Base-by-base conservation (phyloP, 73 alveolate genomes). In the Paramecium primaurelia region DNA sequence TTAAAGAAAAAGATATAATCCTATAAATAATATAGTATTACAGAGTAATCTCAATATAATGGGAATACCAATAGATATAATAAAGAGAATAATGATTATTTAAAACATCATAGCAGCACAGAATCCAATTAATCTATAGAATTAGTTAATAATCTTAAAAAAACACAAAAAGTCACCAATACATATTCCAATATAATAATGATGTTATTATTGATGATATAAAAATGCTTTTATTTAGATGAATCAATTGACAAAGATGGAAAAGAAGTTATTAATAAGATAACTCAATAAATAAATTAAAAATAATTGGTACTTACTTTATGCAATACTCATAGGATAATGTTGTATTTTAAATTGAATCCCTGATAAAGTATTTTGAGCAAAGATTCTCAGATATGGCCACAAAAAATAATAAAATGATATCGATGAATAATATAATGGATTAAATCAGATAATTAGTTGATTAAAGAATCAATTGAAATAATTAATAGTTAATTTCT, bases 181-280 rank as follows among this genome's bases (percentile, higher is more conserved):
- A 75, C 88, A n/a, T 40, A 32, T 75, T 75, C 42, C 14, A 75
- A 75, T 75, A 18, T 75, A 3, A 26, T 40, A n/a, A 75, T 32
- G 34, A 75, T 75, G 88, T 26, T 34, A n/a, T n/a, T 40, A 0
- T 75, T 75, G 26, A 40, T 75, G 58, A 40, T 75, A 4, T 75
- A 75, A 40, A 75, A 75, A 75, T 75, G 88, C 60, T 75, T 75
- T 37, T 75, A 75, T 75, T 40, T 75, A 37, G 88, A 75, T 75
- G 88, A 75, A 75, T 40, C 25, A 36, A 75, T 75, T 14, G 88
- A 75, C 14, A 37, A 75, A 75, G 58, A 37, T 5, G 88, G 88
- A n/a, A 75, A 37, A 40, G 88, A 34, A 16, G 59, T 37, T 37
- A 75, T 40, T 37, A 75, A 37, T 75, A 75, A 75, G 11, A 22